Conservation (phyloP, 345 rosid genomes). For the Anacardium occidentale region DNA sequence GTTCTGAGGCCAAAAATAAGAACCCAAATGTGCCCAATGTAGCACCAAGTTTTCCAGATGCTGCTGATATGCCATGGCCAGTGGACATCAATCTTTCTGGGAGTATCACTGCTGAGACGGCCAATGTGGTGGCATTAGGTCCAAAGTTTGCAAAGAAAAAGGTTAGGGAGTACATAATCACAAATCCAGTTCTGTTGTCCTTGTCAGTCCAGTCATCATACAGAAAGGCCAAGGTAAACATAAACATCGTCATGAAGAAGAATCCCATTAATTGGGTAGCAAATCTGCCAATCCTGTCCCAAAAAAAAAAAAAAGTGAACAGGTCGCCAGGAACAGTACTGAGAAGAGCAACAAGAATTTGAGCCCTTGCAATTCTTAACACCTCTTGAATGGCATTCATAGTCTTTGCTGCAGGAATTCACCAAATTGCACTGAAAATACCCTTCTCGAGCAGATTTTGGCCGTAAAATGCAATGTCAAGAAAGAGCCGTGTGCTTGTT, state of each 20-base stretch:
- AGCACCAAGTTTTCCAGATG: conserved; percentile 81
- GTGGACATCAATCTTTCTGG: conserved; percentile 85
- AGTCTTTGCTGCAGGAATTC: conserved; percentile 72
- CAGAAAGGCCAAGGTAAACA: too few relatives aligned
- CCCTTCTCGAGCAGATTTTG: conserved; percentile 85
- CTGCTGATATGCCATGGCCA: conserved; percentile 87
- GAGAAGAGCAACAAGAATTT: too few relatives aligned
- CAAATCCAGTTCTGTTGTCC: conserved; percentile 70
- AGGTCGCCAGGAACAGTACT: too few relatives aligned
- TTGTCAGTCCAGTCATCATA: too few relatives aligned
- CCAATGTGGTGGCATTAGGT: conserved; percentile 84
- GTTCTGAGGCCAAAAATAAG: conserved; percentile 73
- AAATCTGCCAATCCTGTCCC: too few relatives aligned
- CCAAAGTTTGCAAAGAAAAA: conserved; percentile 92
- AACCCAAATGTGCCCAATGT: conserved; percentile 87
- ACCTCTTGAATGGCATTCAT: conserved; percentile 88
- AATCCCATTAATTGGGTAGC: too few relatives aligned
- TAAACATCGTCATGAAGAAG: conserved; percentile 87
- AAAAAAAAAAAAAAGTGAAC: too few relatives aligned
- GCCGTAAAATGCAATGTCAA: conserved; percentile 82
- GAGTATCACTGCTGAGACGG: conserved; percentile 85
- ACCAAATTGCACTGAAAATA: conserved; percentile 76
- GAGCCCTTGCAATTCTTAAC: conserved; percentile 71
- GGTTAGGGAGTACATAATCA: conserved; percentile 60
- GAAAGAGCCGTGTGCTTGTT: conserved; percentile 74